Evolutionary conservation across 208 protist species (phyloP).

Genomic region (Perkinsela sp.): DNA sequence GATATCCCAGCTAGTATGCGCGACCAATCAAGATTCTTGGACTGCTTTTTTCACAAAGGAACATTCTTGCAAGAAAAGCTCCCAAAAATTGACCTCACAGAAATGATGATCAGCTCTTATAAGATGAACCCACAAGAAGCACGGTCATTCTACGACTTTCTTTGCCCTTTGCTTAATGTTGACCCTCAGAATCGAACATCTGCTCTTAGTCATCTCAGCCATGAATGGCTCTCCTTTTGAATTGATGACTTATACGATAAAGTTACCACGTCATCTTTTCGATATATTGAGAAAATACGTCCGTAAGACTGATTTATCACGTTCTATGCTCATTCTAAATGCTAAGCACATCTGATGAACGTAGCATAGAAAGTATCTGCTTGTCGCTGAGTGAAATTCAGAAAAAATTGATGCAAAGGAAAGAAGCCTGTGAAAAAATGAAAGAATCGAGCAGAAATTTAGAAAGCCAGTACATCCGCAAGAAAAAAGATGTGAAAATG

Average conservation of each 20-base stretch:
- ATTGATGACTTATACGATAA: neutral
- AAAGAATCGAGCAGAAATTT: too few species aligned
- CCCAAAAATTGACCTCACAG: constrained; percentile 38
- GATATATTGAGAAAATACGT: too few species aligned
- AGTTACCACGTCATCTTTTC: too few species aligned
- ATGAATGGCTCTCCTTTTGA: neutral
- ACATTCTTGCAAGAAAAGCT: constrained; percentile 35
- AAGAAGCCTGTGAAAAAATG: too few species aligned
- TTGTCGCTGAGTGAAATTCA: too few species aligned
- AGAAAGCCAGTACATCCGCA: too few species aligned
- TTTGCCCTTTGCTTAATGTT: constrained; percentile 77
- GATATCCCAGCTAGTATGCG: constrained; percentile 54
- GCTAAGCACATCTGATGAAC: too few species aligned
- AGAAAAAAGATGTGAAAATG: too few species aligned
- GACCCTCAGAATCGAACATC: constrained; percentile 45
- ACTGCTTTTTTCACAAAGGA: constrained; percentile 50
- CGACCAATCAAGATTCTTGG: constrained; percentile 27
- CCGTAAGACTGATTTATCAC: too few species aligned
- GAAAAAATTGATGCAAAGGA: too few species aligned
- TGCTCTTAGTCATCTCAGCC: constrained; percentile 7
- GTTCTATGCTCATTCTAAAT: too few species aligned
- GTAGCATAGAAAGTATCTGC: too few species aligned
- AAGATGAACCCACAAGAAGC: constrained; percentile 58
- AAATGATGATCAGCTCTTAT: constrained; percentile 70
- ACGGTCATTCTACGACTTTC: constrained; percentile 59